These are phyloP conservation scores for Cytospora leucostoma DNA, from an alignment of 2,329 filamentous ascomycete species.

Conservation along the genomic window DNA sequence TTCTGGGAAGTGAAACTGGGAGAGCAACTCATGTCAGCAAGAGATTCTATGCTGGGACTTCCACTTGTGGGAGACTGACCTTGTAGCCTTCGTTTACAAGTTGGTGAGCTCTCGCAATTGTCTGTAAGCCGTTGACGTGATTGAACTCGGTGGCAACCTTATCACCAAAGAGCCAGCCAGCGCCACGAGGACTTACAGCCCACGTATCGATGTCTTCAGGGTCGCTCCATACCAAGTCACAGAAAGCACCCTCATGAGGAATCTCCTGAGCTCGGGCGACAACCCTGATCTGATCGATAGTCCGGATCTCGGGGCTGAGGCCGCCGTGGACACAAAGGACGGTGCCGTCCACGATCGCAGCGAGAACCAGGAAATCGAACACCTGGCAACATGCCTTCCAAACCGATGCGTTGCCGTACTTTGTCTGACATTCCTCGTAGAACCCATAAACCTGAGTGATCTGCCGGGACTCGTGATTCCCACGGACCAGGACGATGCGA, in stretches of 20 bases:
- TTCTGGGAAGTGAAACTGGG: conserved; percentile 85
- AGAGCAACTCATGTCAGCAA: conserved; percentile 33
- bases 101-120: conserved; percentile 96
- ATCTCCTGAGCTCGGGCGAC: conserved; percentile 98
- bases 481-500: conserved; percentile 91
- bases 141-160: conserved; percentile 98
- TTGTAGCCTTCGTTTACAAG: conserved; percentile 98
- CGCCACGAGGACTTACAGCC: conserved; percentile 88
- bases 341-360: conserved; percentile 96
- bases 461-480: conserved; percentile 96
- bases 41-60: background rate
- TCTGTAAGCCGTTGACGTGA: conserved; percentile 92
- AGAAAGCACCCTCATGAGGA: conserved; percentile 97
- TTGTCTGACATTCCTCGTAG: conserved; percentile 96
- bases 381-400: conserved; percentile 99
- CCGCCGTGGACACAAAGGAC: conserved; percentile 98
- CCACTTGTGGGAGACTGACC: conserved; percentile 48
- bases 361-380: conserved; percentile 95
- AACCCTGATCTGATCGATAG: conserved; percentile 98
- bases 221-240: conserved; percentile 96
- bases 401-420: conserved; percentile 98
- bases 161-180: conserved; percentile 97
- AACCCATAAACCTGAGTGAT: conserved; percentile 99
- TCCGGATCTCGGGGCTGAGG: conserved; percentile 86
- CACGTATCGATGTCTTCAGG: conserved; percentile 97